Percentiles rank a stretch among this genome's conserved stretches.
Conservation (phyloP, 208 protist species). For the Angomonas deanei region DNA sequence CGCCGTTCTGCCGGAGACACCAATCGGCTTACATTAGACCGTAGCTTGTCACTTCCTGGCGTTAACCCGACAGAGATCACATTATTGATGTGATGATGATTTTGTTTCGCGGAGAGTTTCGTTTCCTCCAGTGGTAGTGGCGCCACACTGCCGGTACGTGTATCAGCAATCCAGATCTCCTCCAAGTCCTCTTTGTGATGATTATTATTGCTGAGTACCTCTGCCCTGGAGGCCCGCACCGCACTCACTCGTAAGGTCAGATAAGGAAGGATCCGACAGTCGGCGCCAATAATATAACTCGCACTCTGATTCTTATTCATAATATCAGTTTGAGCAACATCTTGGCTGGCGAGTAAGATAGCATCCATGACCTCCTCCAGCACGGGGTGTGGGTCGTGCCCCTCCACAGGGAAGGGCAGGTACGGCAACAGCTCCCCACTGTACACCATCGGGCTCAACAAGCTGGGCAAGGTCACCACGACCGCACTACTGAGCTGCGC, state of each 20-base stretch:
- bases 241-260: background rate
- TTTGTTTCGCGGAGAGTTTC: too few relatives aligned
- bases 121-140: background rate
- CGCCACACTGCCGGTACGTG: background rate
- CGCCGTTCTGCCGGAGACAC: background rate
- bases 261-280: background rate
- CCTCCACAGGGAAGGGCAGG: background rate
- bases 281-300: background rate
- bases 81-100: too few relatives aligned
- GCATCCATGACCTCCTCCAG: background rate
- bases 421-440: background rate
- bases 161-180: background rate
- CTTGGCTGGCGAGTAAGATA: background rate
- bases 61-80: background rate
- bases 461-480: background rate
- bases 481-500: background rate
- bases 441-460: background rate
- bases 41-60: background rate
- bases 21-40: background rate
- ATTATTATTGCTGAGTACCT: background rate
- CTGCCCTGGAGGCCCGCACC: background rate
- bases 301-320: background rate
- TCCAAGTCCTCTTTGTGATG: background rate
- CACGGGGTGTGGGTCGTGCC: too few relatives aligned
- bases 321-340: background rate